Evolutionary conservation across 2,329 filamentous ascomycete genomes (phyloP), one percentile per base, ranked within the genome.

Genomic region (Aureobasidium sp.): DNA sequence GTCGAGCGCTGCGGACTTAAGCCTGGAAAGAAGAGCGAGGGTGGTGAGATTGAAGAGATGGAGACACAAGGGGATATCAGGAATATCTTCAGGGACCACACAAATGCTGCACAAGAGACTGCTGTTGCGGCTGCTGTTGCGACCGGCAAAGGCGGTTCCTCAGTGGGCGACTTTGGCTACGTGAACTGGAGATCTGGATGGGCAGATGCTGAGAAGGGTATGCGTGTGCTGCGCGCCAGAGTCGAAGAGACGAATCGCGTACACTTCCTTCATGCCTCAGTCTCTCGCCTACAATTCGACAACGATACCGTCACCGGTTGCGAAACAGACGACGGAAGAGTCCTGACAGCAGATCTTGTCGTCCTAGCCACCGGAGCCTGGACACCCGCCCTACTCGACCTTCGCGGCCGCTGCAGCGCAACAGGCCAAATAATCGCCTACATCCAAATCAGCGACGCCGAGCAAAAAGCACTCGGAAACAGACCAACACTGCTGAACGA

Each of bases 351-450:
- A 2, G 88, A 90, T 62, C 79, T 96, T 8, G 86, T 89, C 37
- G 79, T 97, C 61, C 80, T 96, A 3, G 91, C 93, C 0, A 86
- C 91, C 0, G 93, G 93, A 16, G 91, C 93, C 5, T 97, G 93
- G 92, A 90, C 89, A 2, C 83, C 86, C 2, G 81, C 83, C 1
- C 80, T 97, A 27, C 76, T 97, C 61, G 89, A 96, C 73, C 78
- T 97, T 0, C 80, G 86, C 50, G 90, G 90, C 30, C 83, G 89
- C 49, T 86, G 86, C 42, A 83, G 88, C 65, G 89, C 92, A 2
- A 96, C 91, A 0, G 93, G 90, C 14, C 93, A 97, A 69, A 83
- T 84, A 0, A 72, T 97, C 30, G 88, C 83, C 13, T 97, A 95
- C 76, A 77, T 96, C 66, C 80, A 85, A 65, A 81, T 97, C 67